These are phyloP conservation scores for Komagataella populi DNA, from an alignment of 805 yeast species.

Conservation along the genomic window DNA sequence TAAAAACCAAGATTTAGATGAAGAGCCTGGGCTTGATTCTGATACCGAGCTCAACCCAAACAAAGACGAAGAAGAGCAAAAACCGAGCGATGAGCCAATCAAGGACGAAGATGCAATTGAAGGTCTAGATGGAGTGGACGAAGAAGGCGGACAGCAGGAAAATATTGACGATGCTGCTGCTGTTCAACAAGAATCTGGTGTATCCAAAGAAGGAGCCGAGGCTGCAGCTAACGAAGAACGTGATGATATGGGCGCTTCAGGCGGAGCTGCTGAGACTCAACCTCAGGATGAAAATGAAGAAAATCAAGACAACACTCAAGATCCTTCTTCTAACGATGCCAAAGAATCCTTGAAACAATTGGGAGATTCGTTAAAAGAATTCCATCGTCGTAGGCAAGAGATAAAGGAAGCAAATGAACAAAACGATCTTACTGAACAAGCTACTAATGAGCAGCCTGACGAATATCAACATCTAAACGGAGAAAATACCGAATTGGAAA, in stretches of 20 bases:
- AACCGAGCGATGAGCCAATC: conserved; percentile 11
- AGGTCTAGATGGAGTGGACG: conserved; percentile 11
- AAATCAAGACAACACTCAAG: conserved; percentile 26
- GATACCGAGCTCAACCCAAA: conserved; percentile 7
- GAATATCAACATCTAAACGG: conserved; percentile 79
- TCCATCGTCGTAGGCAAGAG: conserved; percentile 81
- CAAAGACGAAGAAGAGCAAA: conserved; percentile 19
- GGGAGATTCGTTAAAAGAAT: conserved; percentile 86
- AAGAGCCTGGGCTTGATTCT: conserved; percentile 17
- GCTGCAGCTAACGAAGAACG: conserved; percentile 25
- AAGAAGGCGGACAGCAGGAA: conserved; percentile 17
- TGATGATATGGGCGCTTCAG: conserved; percentile 57
- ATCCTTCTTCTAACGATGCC: conserved; percentile 51
- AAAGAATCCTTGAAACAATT: conserved; percentile 72
- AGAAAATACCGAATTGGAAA: conserved; percentile 61
- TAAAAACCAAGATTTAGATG: conserved; percentile 15
- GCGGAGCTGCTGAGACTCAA: conserved; percentile 24
- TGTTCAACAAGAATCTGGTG: conserved; percentile 18
- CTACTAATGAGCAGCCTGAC: conserved; percentile 60
- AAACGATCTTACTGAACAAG: conserved; percentile 34
- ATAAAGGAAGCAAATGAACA: conserved; percentile 52
- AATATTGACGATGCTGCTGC: conserved; percentile 20
- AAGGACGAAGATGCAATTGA: conserved; percentile 5
- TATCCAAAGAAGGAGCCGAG: conserved; percentile 22
- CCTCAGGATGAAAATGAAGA: conserved; percentile 27